phyloP scores from a whole-genome alignment of 2,329 filamentous ascomycete genomes.

The Venturia pyrina region DNA sequence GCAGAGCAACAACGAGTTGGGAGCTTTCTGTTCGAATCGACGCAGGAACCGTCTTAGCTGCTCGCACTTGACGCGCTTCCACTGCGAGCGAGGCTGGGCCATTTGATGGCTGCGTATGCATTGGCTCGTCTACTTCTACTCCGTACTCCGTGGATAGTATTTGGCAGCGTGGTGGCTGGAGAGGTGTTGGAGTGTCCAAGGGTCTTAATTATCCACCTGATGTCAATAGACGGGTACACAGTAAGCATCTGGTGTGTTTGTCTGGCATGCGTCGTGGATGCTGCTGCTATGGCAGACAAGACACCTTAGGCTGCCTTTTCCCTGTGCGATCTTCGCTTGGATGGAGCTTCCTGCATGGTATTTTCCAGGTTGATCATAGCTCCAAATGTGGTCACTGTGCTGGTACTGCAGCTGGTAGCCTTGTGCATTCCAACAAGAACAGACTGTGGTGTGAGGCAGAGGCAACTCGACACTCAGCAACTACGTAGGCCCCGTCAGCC shows the following conservation, averaged over 20 bases:
- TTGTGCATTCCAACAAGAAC: not conserved
- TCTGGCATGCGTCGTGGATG: not conserved
- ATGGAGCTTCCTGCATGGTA: not conserved
- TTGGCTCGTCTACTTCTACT: not conserved
- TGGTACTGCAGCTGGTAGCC: not conserved
- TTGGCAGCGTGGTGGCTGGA: not conserved
- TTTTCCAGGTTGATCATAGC: not conserved
- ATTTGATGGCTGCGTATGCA: not conserved
- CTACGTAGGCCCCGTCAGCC: not conserved
- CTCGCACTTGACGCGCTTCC: not conserved
- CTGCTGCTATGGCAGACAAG: not conserved
- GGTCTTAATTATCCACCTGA: too few relatives aligned
- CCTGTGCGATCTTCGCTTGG: conserved; percentile 2
- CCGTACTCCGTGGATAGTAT: too few relatives aligned
- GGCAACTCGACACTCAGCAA: not conserved
- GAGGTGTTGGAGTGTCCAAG: not conserved
- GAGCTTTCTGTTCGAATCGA: not conserved
- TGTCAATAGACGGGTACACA: too few relatives aligned
- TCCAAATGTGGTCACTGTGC: not conserved
- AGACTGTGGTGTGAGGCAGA: not conserved
- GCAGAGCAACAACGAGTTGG: not conserved
- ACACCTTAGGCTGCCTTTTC: not conserved
- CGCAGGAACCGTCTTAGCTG: not conserved
- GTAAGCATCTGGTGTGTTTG: too few relatives aligned
- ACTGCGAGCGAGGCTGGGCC: not conserved